Evolutionary conservation across 202 grass and related monocot species (phyloP), one percentile per base, ranked within the genome.

Genomic region (Schoenoplectus tabernaemontani): DNA sequence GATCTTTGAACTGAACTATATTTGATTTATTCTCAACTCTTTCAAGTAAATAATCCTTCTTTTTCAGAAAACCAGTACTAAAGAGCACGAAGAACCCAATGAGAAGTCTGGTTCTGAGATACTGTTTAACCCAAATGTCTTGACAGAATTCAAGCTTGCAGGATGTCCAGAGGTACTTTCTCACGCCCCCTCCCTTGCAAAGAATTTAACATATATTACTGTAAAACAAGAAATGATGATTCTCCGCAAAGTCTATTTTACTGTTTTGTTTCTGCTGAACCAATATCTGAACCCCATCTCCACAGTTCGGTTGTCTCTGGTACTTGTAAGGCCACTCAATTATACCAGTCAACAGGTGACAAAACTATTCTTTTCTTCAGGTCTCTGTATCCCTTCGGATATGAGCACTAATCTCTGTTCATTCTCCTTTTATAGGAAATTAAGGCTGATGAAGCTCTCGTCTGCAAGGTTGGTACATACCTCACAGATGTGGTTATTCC

Each of bases 81-180:
- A 89, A 83, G 84, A 28, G 53, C 26, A 68, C 17, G 57, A 48
- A 24, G 67, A 82, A 33, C 62, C 78, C 72, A 76, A 33, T 63
- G 93, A 89, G 83, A 80, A 30, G 38, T 66, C 62, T 84, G 50
- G 16, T 81, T 41, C 85, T 17, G 92, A 96, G 43, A 91, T 93
- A 80, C 71, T 96, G 84, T 88, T 99, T 65, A 99, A 99, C 66
- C 91, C 92, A n/a, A 99, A 99, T 69, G 92, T 99, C 4, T 99
- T 99, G 76, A 99, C 92, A 16, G 96, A 99, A 69, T 99, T 93
- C 84, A 99, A 93, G 85, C 87, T 96, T 79, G 86, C 88, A 81
- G 92, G 92, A 38, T 83, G 76, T 87, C 88, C 87, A 76, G 92
- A 99, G 92, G 96, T 91, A 51, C 42, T 60, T 30, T 82, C 48